Evolutionary conservation across 78 protist species (phyloP).

Genomic region (Dictyostelium capitatum): DNA sequence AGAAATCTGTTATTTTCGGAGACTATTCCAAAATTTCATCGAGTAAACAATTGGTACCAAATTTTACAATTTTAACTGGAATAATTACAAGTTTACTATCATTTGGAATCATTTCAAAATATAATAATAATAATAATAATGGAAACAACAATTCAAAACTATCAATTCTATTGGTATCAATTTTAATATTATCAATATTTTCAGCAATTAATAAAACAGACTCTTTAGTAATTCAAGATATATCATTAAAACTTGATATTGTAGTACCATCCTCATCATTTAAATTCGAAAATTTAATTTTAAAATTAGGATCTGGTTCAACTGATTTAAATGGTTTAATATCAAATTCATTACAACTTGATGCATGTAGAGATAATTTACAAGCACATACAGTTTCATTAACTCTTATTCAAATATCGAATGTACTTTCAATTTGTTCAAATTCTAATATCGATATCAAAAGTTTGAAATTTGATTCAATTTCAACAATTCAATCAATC

Average conservation of each 20-base stretch:
- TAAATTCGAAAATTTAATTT: not conserved
- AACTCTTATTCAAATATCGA: not conserved
- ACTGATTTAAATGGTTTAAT: not conserved
- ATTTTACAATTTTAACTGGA: not conserved
- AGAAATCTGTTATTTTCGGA: not conserved
- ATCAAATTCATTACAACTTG: not conserved
- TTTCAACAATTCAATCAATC: not conserved
- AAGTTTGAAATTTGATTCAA: not conserved
- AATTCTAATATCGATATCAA: not conserved
- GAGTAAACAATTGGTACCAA: not conserved
- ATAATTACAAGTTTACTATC: not conserved
- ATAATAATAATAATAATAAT: not conserved
- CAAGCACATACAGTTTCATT: not conserved
- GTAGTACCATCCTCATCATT: not conserved
- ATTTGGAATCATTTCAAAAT: not conserved
- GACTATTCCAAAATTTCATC: not conserved
- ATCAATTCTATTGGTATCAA: not conserved
- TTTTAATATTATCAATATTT: not conserved
- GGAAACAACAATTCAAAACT: not conserved
- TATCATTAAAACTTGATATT: slow-evolving; percentile 5
- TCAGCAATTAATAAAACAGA: not conserved
- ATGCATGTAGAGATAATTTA: not conserved
- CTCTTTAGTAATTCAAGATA: not conserved
- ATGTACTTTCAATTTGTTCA: not conserved
- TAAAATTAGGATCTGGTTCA: slow-evolving; percentile 11